Evolutionary conservation across 225 moss, liverwort and hornwort genomes (phyloP).

Genomic region (Physcomitrium patens): DNA sequence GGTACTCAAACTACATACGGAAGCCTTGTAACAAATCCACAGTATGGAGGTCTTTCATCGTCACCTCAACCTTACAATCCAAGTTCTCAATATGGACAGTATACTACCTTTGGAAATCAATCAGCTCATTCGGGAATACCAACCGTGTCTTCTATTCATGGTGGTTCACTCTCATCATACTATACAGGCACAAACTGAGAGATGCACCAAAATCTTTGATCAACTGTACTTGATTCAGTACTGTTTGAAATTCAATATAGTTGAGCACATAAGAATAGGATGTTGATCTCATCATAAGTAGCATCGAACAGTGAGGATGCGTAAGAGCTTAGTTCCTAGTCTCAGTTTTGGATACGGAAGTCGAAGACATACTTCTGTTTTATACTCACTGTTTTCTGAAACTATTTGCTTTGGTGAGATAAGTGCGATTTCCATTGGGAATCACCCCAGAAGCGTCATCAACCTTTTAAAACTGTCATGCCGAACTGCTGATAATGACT

Average conservation of each 20-base stretch:
- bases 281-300: conserved; percentile 14
- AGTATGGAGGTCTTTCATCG: conserved; percentile 76
- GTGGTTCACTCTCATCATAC: conserved; percentile 76
- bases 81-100: conserved; percentile 83
- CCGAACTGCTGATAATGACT: no score
- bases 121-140: conserved; percentile 82
- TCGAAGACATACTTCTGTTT: conserved; percentile 24
- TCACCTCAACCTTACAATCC: conserved; percentile 85
- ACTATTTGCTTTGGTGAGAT: conserved; percentile 40
- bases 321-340: conserved; percentile 32
- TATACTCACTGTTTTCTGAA: conserved; percentile 40
- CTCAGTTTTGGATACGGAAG: conserved; percentile 35
- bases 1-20: conserved; percentile 71
- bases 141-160: conserved; percentile 62
- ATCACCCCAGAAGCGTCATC: conserved; percentile 23
- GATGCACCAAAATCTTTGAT: conserved; percentile 14
- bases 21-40: conserved; percentile 70
- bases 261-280: conserved; percentile 8
- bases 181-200: conserved; percentile 72
- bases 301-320: conserved; percentile 6
- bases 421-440: conserved; percentile 32
- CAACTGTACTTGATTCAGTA: not conserved
- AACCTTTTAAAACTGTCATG: no score
- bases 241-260: not conserved
- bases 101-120: conserved; percentile 75